Conservation (phyloP, 306 rosid genomes). For the Glycyrrhiza uralensis region DNA sequence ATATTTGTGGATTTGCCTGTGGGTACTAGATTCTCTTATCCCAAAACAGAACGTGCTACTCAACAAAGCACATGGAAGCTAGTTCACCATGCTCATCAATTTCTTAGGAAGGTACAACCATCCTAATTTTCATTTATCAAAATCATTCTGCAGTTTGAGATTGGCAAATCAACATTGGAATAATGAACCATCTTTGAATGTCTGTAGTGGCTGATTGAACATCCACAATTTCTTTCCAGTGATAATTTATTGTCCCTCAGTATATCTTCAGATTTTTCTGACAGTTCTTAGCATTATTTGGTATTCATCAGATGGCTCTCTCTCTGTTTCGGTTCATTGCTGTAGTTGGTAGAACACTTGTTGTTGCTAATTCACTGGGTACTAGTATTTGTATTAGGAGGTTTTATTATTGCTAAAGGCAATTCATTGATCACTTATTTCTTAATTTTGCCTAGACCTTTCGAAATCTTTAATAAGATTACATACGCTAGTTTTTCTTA, state of each 20-base stretch:
- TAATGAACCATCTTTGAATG: too few relatives aligned
- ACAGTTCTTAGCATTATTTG: slow-evolving; percentile 50
- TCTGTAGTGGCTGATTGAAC: too few relatives aligned
- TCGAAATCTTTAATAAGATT: neutral
- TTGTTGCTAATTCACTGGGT: slow-evolving; percentile 48
- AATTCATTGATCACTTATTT: slow-evolving; percentile 15
- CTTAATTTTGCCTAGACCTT: neutral
- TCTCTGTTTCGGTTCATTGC: slow-evolving; percentile 61
- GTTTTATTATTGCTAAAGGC: slow-evolving; percentile 57
- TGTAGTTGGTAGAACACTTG: slow-evolving; percentile 49
- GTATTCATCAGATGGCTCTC: slow-evolving; percentile 63
- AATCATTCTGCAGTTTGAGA: too few relatives aligned
- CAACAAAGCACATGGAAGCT: too few relatives aligned
- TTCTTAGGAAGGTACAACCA: too few relatives aligned
- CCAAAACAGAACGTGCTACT: too few relatives aligned
- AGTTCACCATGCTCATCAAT: too few relatives aligned
- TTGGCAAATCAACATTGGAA: too few relatives aligned
- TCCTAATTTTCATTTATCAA: too few relatives aligned
- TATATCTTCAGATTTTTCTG: slow-evolving; percentile 50
- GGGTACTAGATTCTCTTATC: too few relatives aligned
- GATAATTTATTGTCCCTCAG: neutral
- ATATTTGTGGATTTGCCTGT: too few relatives aligned
- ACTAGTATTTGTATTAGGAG: slow-evolving; percentile 56
- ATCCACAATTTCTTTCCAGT: too few relatives aligned
- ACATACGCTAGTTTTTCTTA: neutral